phyloP scores from a whole-genome alignment of 1,139 yeast genomes.

The Hansenula sp. region DNA sequence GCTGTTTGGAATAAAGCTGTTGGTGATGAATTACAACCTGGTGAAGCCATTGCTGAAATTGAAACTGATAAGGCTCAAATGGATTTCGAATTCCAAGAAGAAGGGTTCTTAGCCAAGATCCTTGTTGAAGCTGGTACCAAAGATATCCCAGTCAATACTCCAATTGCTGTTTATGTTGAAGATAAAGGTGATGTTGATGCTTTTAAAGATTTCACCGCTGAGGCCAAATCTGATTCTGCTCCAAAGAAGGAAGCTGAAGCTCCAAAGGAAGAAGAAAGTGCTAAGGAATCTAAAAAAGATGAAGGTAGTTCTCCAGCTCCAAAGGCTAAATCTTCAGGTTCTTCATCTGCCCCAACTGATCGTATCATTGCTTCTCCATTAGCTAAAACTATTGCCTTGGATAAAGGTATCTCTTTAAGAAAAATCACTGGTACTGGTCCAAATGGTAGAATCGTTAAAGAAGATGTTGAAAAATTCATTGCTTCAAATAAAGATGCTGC shows the following conservation, averaged over 20 bases:
- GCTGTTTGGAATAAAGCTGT: conserved; percentile 85
- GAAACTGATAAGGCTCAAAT: conserved; percentile 98
- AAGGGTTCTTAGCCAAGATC: conserved; percentile 91
- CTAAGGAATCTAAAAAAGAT: conserved; percentile 35
- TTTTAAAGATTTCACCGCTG: conserved; percentile 81
- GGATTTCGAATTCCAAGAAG: conserved; percentile 99
- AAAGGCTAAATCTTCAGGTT: conserved; percentile 9
- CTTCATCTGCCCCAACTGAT: conserved; percentile 36
- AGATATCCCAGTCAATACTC: conserved; percentile 90
- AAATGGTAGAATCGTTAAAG: conserved; percentile 86
- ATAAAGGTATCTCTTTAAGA: conserved; percentile 84
- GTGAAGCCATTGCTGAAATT: conserved; percentile 93
- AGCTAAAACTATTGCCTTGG: conserved; percentile 91
- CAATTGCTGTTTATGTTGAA: conserved; percentile 96
- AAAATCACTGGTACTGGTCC: conserved; percentile 92
- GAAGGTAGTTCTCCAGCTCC: conserved; percentile 27
- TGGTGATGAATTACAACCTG: conserved; percentile 85
- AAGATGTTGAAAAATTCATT: conserved; percentile 75
- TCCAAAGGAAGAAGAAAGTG: conserved; percentile 33
- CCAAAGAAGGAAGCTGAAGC: conserved; percentile 27
- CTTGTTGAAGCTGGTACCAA: conserved; percentile 82
- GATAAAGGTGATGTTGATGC: conserved; percentile 82
- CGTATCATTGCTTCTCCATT: conserved; percentile 93
- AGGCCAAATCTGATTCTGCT: conserved; percentile 39
- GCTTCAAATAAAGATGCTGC: conserved; percentile 38